Percentiles rank a stretch among this genome's conserved stretches.
phyloP scores from a whole-genome alignment of 2,329 filamentous ascomycete genomes.

The Byssochlamys sp. region DNA sequence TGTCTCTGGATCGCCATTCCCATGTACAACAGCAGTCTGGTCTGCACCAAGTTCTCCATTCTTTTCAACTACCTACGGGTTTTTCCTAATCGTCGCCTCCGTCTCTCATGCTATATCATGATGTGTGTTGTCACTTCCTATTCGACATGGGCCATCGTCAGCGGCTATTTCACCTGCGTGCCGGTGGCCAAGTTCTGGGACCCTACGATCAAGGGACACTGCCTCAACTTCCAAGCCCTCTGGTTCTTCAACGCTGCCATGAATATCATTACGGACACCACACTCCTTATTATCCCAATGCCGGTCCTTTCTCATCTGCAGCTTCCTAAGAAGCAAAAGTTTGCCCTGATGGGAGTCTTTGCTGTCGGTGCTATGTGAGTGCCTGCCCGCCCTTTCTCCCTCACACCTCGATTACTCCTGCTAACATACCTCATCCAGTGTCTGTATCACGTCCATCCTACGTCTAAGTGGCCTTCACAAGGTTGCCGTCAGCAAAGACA shows the following conservation, averaged over 20 bases:
- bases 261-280: conserved; percentile 36
- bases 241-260: conserved; percentile 36
- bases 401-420: background rate
- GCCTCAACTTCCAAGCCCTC: conserved; percentile 30
- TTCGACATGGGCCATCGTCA: conserved; percentile 25
- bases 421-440: conserved; percentile 7
- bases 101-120: conserved; percentile 25
- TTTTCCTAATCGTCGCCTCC: conserved; percentile 24
- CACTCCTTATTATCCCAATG: conserved; percentile 34
- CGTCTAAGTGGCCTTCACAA: conserved; percentile 18
- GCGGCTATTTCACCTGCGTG: conserved; percentile 33
- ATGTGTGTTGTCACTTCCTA: conserved; percentile 22
- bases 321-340: conserved; percentile 33
- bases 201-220: conserved; percentile 23
- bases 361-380: conserved; percentile 31
- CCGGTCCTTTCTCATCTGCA: conserved; percentile 31
- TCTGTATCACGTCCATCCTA: conserved; percentile 24
- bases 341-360: conserved; percentile 34
- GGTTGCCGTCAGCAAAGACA: conserved; percentile 18
- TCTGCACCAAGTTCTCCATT: conserved; percentile 36
- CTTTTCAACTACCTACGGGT: conserved; percentile 40
- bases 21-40: conserved; percentile 24
- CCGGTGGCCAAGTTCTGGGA: conserved; percentile 36
- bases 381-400: background rate
- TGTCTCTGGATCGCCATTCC: conserved; percentile 22